Evolutionary conservation across 2,329 filamentous ascomycete genomes (phyloP).

Genomic region (Ceratocystis harringtonii): DNA sequence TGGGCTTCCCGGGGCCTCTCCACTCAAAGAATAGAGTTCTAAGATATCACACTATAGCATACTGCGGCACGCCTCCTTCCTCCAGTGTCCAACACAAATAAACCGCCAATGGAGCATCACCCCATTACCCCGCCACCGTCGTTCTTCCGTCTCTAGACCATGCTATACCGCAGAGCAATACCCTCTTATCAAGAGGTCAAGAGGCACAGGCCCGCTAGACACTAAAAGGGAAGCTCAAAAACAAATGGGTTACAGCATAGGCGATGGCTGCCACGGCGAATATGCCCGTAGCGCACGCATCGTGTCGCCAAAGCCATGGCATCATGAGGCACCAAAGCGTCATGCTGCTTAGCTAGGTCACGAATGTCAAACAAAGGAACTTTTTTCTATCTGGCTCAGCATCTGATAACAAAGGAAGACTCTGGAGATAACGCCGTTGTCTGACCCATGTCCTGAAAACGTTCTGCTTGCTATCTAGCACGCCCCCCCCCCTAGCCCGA

Average conservation of each 20-base stretch:
- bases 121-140: neutral
- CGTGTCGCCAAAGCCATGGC: neutral
- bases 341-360: neutral
- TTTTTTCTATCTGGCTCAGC: neutral
- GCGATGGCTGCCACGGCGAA: neutral
- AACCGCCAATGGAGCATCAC: neutral
- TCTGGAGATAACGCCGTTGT: neutral
- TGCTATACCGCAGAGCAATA: neutral
- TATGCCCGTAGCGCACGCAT: neutral
- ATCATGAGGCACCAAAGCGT: neutral
- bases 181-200: neutral
- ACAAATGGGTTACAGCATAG: neutral
- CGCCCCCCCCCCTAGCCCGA: neutral
- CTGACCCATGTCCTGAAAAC: neutral
- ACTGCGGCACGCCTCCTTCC: neutral
- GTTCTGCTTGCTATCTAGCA: neutral
- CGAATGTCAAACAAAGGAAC: neutral
- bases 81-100: neutral
- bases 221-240: neutral
- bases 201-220: neutral
- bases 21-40: neutral
- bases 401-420: neutral
- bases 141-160: neutral
- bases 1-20: neutral
- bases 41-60: neutral